Evolutionary conservation across 140 eudicot species (phyloP).

Genomic region (Flaveria floridana): DNA sequence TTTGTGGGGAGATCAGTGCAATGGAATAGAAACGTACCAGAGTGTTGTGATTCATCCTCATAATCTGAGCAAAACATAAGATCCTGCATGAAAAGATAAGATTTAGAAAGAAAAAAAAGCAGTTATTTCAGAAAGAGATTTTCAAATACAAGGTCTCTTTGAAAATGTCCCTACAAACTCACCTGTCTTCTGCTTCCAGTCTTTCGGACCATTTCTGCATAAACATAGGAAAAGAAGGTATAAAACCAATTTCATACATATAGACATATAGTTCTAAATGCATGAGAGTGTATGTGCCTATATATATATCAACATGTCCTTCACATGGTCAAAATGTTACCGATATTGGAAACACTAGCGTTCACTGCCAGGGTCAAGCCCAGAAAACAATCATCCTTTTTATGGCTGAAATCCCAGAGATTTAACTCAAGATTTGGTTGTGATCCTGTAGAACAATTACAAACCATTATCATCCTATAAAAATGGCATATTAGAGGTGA

Average conservation of each 20-base stretch:
- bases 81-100: slow-evolving; percentile 46
- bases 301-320: slow-evolving; percentile 11
- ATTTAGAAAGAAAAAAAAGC: not conserved
- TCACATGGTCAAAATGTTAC: slow-evolving; percentile 37
- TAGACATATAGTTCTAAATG: not conserved
- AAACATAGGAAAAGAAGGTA: not conserved
- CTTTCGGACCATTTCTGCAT: slow-evolving; percentile 57
- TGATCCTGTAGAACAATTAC: slow-evolving; percentile 43
- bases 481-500: slow-evolving; percentile 7
- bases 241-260: not conserved
- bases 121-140: not conserved
- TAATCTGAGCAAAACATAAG: slow-evolving; percentile 57
- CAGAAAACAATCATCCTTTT: slow-evolving; percentile 72
- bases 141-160: not conserved
- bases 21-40: slow-evolving; percentile 49
- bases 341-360: slow-evolving; percentile 61
- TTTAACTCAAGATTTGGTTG: slow-evolving; percentile 88
- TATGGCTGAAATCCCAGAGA: slow-evolving; percentile 74
- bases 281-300: not conserved
- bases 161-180: slow-evolving; percentile 30
- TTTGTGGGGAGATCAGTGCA: slow-evolving; percentile 1
- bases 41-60: slow-evolving; percentile 53
- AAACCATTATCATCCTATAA: slow-evolving; percentile 2
- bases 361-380: slow-evolving; percentile 90
- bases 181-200: slow-evolving; percentile 55